A percentile compares a stretch with the other conserved stretches of the same genome.
phyloP scores from a whole-genome alignment of 2,329 filamentous ascomycete genomes.

The Leptographium radiaticola region DNA sequence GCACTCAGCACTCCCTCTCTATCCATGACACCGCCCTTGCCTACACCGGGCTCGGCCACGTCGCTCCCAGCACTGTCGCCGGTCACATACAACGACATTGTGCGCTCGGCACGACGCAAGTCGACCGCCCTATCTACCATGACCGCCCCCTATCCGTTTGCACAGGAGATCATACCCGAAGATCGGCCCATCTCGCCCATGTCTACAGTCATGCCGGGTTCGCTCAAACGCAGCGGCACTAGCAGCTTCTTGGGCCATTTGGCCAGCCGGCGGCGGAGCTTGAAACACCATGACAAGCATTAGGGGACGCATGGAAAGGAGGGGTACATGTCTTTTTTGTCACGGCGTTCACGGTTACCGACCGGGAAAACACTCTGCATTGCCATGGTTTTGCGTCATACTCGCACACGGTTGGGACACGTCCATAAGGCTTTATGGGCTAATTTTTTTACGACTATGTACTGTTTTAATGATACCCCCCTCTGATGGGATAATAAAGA shows the following conservation, averaged over 20 bases:
- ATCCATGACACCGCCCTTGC: not conserved
- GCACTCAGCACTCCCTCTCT: not conserved
- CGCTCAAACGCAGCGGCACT: constrained; percentile 3
- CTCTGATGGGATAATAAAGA: not conserved
- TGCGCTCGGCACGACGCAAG: constrained; percentile 15
- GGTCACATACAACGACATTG: constrained; percentile 34
- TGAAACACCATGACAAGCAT: not conserved
- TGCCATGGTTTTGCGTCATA: not conserved
- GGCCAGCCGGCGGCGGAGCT: constrained; percentile 14
- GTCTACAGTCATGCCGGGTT: not conserved
- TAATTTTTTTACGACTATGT: not conserved
- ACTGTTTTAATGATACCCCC: not conserved
- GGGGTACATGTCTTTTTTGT: not conserved
- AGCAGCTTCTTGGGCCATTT: constrained; percentile 16
- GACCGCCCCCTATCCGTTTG: too few relatives aligned
- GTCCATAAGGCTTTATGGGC: not conserved
- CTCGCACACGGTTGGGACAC: not conserved
- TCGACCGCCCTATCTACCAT: constrained; percentile 5
- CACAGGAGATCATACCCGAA: not conserved
- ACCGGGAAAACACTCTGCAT: not conserved
- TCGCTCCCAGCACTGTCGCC: not conserved
- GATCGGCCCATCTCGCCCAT: not conserved
- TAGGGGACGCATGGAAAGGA: not conserved
- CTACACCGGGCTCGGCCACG: not conserved
- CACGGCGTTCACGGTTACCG: not conserved